Percentiles rank a stretch among this genome's conserved stretches.
Evolutionary conservation across 176 grass and related monocot genomes (phyloP).

Genomic region (Aegilops speltoides): DNA sequence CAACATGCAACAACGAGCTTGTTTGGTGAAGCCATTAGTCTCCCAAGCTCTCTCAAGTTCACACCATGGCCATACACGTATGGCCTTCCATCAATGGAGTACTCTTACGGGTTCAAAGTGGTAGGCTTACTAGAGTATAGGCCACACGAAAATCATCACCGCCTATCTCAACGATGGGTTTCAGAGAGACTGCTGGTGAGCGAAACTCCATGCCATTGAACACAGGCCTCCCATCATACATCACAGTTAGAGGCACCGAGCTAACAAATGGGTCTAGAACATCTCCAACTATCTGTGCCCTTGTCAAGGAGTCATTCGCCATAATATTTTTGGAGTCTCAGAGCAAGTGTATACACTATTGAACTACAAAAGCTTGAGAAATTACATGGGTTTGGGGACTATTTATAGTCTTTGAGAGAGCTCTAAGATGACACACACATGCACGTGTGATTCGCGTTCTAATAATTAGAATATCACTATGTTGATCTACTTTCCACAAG

Average conservation of each 20-base stretch:
- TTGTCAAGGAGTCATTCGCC: constrained; percentile 60
- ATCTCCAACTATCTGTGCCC: constrained; percentile 66
- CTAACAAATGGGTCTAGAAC: constrained; percentile 64
- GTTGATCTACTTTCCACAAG: constrained; percentile 10
- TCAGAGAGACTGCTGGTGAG: constrained; percentile 41
- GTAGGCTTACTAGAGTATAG: constrained; percentile 82
- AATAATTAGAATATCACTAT: not conserved
- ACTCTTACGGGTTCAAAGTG: constrained; percentile 29
- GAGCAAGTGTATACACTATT: constrained; percentile 5
- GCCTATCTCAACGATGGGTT: constrained; percentile 65
- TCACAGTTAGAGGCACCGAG: constrained; percentile 48
- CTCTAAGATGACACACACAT: constrained; percentile 5
- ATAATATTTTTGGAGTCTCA: constrained; percentile 41
- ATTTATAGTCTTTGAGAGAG: constrained; percentile 35
- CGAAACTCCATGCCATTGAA: constrained; percentile 78
- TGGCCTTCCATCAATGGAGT: constrained; percentile 35
- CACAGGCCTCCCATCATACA: constrained; percentile 64
- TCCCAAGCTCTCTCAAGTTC: constrained; percentile 26
- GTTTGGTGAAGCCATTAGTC: not conserved
- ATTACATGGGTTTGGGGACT: constrained; percentile 10
- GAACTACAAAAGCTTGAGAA: constrained; percentile 21
- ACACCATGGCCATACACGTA: constrained; percentile 14
- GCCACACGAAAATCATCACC: constrained; percentile 69
- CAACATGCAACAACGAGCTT: not conserved
- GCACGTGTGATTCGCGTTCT: constrained; percentile 29